A percentile compares a stretch with the other conserved stretches of the same genome.
Conservation (phyloP, 2,329 filamentous ascomycete genomes). For the Parastagonospora nodorum region DNA sequence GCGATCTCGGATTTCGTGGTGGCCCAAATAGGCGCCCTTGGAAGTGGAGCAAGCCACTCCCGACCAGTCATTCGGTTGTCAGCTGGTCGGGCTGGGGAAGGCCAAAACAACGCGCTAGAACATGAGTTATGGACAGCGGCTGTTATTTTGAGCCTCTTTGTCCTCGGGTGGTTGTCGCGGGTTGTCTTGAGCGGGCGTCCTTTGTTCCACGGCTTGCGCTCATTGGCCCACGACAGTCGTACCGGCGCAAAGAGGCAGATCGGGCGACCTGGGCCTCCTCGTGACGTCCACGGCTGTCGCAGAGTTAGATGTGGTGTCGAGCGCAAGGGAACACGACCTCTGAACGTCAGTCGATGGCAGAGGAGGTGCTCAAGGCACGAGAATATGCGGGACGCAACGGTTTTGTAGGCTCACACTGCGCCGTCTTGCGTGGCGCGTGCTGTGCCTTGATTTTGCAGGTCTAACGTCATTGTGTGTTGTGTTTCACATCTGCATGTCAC, state of each 20-base stretch:
- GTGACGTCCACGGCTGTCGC: constrained; percentile 33
- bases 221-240: constrained; percentile 33
- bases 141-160: constrained; percentile 37
- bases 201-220: constrained; percentile 46
- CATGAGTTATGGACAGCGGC: constrained; percentile 19
- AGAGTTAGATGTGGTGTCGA: constrained; percentile 26
- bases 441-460: constrained; percentile 41
- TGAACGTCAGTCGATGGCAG: constrained; percentile 37
- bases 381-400: constrained; percentile 27
- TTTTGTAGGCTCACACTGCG: constrained; percentile 41
- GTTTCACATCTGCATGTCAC: background rate
- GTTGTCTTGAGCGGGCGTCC: constrained; percentile 35
- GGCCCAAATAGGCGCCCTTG: constrained; percentile 47
- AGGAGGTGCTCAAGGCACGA: constrained; percentile 40
- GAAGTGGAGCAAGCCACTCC: constrained; percentile 36
- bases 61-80: constrained; percentile 47
- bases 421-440: constrained; percentile 16
- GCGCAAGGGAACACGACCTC: constrained; percentile 49
- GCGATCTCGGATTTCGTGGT: constrained; percentile 39
- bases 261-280: constrained; percentile 24
- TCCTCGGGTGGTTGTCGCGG: constrained; percentile 38
- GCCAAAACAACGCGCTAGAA: constrained; percentile 43
- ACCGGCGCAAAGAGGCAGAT: constrained; percentile 27
- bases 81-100: constrained; percentile 41
- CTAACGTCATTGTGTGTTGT: constrained; percentile 26